These are phyloP conservation scores for Trametes pubescens DNA, from an alignment of 1,284 basidiomycete genomes.

Conservation along the genomic window DNA sequence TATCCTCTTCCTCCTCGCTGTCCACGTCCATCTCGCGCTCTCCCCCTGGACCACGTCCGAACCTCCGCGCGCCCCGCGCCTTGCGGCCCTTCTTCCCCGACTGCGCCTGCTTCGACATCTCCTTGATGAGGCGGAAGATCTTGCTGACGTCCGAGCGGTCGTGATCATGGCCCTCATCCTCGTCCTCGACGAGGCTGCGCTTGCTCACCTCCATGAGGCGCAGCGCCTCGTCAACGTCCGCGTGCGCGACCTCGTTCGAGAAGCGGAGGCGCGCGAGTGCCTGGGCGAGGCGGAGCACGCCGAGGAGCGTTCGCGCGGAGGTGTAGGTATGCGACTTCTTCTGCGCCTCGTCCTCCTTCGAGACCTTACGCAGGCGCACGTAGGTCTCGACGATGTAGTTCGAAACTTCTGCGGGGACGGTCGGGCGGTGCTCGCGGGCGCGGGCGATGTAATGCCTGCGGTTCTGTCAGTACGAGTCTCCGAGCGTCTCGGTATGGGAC, in stretches of 20 bases:
- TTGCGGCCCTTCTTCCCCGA: conserved; percentile 48
- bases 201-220: conserved; percentile 98
- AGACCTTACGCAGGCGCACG: conserved; percentile 91
- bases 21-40: conserved; percentile 67
- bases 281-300: conserved; percentile 93
- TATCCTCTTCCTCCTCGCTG: conserved; percentile 62
- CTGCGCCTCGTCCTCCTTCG: conserved; percentile 90
- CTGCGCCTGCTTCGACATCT: conserved; percentile 67
- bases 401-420: conserved; percentile 87
- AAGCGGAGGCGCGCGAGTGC: conserved; percentile 93
- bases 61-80: conserved; percentile 49
- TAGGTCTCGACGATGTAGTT: conserved; percentile 96
- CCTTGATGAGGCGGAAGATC: conserved; percentile 91
- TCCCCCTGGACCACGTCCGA: conserved; percentile 74
- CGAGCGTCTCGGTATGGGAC: conserved; percentile 26
- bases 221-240: conserved; percentile 97
- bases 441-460: conserved; percentile 93
- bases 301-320: conserved; percentile 96
- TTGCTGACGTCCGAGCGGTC: conserved; percentile 85
- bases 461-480: background rate
- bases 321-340: conserved; percentile 95
- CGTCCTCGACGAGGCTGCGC: conserved; percentile 85
- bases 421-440: conserved; percentile 90
- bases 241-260: conserved; percentile 79
- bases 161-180: conserved; percentile 64